Evolutionary conservation across 1,284 basidiomycete genomes (phyloP).

Genomic region (Ceratobasidium sp.): DNA sequence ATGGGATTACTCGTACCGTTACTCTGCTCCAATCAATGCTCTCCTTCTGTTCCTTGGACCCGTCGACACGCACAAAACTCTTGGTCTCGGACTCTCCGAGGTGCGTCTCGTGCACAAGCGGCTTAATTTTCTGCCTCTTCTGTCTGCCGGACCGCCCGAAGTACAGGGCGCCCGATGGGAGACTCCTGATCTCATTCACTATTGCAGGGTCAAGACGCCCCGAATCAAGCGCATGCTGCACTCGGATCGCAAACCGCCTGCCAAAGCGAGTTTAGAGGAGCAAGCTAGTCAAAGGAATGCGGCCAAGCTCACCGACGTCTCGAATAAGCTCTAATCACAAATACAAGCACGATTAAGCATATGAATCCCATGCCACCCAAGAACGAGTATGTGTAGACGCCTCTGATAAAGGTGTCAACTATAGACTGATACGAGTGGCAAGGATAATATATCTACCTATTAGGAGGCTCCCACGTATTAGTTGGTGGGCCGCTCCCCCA

Average conservation of each 20-base stretch:
- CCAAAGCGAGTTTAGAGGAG: neutral
- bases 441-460: neutral
- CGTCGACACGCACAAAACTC: neutral
- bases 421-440: neutral
- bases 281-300: neutral
- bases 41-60: neutral
- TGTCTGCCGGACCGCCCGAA: neutral
- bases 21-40: slow-evolving; percentile 3
- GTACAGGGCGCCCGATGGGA: slow-evolving; percentile 26
- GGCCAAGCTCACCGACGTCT: neutral
- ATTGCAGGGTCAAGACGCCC: slow-evolving; percentile 13
- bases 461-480: neutral
- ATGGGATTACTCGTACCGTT: neutral
- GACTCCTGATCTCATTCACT: slow-evolving; percentile 11
- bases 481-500: neutral
- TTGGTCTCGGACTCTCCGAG: neutral
- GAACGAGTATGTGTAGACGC: slow-evolving; percentile 24
- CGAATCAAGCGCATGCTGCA: slow-evolving; percentile 19
- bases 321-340: neutral
- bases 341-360: slow-evolving; percentile 1
- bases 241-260: slow-evolving; percentile 28
- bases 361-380: slow-evolving; percentile 20
- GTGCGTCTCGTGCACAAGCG: slow-evolving; percentile 5
- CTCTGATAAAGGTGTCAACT: neutral
- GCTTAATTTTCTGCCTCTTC: neutral